Percentiles rank a stretch among this genome's conserved stretches.
These are phyloP conservation scores for Apiotrichum montevideense DNA, from an alignment of 1,284 basidiomycete genomes.

Conservation along the genomic window DNA sequence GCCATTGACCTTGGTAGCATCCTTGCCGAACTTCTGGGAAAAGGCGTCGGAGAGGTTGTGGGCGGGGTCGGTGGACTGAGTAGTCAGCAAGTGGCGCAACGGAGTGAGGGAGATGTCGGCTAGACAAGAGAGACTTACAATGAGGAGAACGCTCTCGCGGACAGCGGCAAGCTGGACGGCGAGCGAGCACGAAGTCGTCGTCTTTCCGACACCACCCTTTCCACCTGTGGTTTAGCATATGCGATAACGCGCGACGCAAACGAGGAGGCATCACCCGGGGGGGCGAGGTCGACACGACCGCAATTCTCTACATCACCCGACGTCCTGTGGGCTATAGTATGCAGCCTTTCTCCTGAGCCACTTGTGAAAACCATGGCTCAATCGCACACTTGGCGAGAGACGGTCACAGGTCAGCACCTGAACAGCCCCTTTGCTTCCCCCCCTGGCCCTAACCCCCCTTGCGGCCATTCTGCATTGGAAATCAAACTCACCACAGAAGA, in stretches of 20 bases:
- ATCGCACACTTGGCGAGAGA: no score
- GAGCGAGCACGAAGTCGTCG: constrained; percentile 88
- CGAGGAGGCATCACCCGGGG: no score
- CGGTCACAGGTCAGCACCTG: no score
- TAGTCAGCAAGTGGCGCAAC: background rate
- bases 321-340: no score
- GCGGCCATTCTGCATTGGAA: no score
- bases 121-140: constrained; percentile 56
- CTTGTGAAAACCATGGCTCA: no score
- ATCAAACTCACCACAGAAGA: constrained; percentile 73
- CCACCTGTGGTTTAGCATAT: constrained; percentile 58
- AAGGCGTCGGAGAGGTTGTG: constrained; percentile 99
- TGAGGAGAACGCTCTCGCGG: constrained; percentile 85
- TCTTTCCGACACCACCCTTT: constrained; percentile 90
- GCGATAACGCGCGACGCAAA: no score
- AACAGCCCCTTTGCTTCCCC: no score
- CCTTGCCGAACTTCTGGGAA: constrained; percentile 98
- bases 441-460: no score
- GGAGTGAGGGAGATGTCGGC: background rate
- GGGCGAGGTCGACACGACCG: no score
- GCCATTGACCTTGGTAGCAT: constrained; percentile 98
- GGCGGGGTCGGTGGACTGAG: constrained; percentile 92
- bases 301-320: no score
- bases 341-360: no score
- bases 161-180: constrained; percentile 85